phyloP scores from a whole-genome alignment of 2,329 filamentous ascomycete genomes.

The Aureobasidium sp. region DNA sequence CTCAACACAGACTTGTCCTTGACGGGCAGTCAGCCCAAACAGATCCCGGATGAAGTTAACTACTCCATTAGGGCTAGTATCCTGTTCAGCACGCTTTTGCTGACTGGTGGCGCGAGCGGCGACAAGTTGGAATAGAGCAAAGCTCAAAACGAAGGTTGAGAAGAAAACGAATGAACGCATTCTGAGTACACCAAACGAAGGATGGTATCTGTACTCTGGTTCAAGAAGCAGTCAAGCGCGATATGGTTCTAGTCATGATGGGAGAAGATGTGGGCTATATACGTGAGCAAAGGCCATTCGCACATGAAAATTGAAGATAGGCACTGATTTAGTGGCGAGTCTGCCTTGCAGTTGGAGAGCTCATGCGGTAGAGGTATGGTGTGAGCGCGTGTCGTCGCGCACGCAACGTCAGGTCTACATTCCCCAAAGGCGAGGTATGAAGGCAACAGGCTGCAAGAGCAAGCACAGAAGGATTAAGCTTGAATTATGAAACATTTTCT shows the following conservation, averaged over 20 bases:
- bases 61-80: slow-evolving; percentile 14
- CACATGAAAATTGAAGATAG: neutral
- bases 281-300: neutral
- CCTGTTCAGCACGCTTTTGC: slow-evolving; percentile 15
- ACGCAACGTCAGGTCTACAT: slow-evolving; percentile 15
- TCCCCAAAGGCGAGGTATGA: slow-evolving; percentile 21
- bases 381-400: neutral
- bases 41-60: slow-evolving; percentile 19
- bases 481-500: neutral
- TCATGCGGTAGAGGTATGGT: slow-evolving; percentile 5
- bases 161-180: slow-evolving; percentile 13
- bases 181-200: slow-evolving; percentile 11
- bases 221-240: neutral
- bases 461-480: slow-evolving; percentile 13
- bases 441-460: slow-evolving; percentile 19
- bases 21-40: slow-evolving; percentile 16
- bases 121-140: slow-evolving; percentile 17
- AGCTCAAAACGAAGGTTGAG: slow-evolving; percentile 10
- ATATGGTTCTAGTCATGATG: neutral
- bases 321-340: slow-evolving; percentile 5
- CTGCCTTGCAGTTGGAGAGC: slow-evolving; percentile 23
- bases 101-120: slow-evolving; percentile 19
- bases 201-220: slow-evolving; percentile 2
- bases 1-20: slow-evolving; percentile 18
- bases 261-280: slow-evolving; percentile 10